Evolutionary conservation across 495 filamentous ascomycete species (phyloP).

Genomic region (Penicillium alfredii): DNA sequence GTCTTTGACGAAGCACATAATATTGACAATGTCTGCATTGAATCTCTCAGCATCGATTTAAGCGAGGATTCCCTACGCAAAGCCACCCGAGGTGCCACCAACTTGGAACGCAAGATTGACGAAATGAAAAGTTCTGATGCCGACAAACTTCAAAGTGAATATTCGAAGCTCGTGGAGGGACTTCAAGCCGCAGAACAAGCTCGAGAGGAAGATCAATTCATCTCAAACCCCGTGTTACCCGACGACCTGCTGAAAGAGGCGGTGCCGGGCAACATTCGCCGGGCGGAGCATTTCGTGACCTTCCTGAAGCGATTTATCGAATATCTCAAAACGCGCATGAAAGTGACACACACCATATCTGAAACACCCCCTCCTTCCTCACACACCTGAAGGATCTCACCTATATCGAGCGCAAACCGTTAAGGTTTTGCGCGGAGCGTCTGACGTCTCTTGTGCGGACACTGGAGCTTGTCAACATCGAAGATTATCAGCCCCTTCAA

Average conservation of each 20-base stretch:
- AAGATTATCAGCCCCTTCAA: conserved; percentile 94
- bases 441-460: conserved; percentile 92
- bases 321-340: conserved; percentile 98
- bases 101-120: conserved; percentile 79
- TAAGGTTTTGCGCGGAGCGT: conserved; percentile 93
- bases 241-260: conserved; percentile 61
- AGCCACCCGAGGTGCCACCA: conserved; percentile 82
- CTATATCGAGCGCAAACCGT: conserved; percentile 93
- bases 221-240: conserved; percentile 70
- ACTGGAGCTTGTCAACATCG: conserved; percentile 92
- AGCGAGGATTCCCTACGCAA: conserved; percentile 89
- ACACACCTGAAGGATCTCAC: conserved; percentile 91
- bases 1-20: conserved; percentile 99
- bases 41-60: conserved; percentile 92
- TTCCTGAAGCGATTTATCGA: conserved; percentile 97
- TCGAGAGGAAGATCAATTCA: conserved; percentile 89
- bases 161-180: conserved; percentile 91
- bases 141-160: conserved; percentile 89
- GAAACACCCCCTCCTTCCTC: conserved; percentile 93
- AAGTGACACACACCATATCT: conserved; percentile 92
- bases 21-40: conserved; percentile 99
- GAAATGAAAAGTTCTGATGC: conserved; percentile 93
- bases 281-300: conserved; percentile 92
- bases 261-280: conserved; percentile 90
- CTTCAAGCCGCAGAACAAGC: conserved; percentile 81